Evolutionary conservation across 1,284 basidiomycete species (phyloP).

Genomic region (Ceratobasidium theobromae): DNA sequence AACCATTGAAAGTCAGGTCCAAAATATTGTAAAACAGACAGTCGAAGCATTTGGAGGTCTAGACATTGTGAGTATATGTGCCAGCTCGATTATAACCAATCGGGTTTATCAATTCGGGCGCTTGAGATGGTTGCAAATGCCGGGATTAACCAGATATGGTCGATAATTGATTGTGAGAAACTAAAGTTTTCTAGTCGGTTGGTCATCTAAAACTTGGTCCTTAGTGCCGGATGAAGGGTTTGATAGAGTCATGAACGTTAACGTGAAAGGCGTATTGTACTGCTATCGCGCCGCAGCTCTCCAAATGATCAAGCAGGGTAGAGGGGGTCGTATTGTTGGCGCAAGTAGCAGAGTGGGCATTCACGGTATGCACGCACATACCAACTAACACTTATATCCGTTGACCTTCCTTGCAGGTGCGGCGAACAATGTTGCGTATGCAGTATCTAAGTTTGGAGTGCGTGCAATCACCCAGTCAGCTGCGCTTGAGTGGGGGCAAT

Average conservation of each 20-base stretch:
- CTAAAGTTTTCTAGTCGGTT: not conserved
- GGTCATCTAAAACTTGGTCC: not conserved
- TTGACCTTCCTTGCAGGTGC: not conserved
- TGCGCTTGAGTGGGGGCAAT: constrained; percentile 38
- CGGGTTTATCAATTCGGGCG: not conserved
- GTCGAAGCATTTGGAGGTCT: constrained; percentile 36
- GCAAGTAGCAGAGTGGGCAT: not conserved
- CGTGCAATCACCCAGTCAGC: constrained; percentile 41
- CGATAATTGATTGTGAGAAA: not conserved
- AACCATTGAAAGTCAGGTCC: constrained; percentile 37
- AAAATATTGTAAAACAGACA: constrained; percentile 34
- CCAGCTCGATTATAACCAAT: not conserved
- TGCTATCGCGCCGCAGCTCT: constrained; percentile 47
- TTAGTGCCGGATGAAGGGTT: constrained; percentile 17
- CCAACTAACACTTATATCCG: not conserved
- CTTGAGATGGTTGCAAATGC: constrained; percentile 39
- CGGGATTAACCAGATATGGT: constrained; percentile 35
- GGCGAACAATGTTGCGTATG: constrained; percentile 29
- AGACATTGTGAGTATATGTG: not conserved
- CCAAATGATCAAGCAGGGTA: constrained; percentile 45
- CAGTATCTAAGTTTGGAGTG: constrained; percentile 41
- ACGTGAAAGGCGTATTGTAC: constrained; percentile 44
- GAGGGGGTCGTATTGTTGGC: constrained; percentile 47
- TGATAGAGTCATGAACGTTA: constrained; percentile 40
- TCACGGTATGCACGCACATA: not conserved